Base-by-base conservation (phyloP, 768 basidiomycete species). In the Tricholoma hemisulphureum region DNA sequence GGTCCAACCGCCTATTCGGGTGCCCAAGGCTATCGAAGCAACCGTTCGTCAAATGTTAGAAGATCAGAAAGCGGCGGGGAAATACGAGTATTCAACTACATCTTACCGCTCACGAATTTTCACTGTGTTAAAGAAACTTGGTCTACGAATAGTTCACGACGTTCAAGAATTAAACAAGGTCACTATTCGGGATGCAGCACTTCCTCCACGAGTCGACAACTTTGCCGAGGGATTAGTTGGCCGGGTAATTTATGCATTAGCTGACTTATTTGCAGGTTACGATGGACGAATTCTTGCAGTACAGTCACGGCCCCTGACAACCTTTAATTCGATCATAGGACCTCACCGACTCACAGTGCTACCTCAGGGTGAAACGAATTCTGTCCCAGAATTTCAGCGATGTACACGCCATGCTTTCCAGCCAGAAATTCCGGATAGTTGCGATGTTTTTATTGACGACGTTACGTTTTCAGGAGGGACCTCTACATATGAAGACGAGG, bases 361-460 rank as follows among this genome's bases (percentile, higher is more conserved):
- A 0, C 71, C 71, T 0, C 71, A 72, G 67, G 77, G 76, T 0
- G 68, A 61, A 35, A 73, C 73, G 5, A 76, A 77, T 39, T 63
- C 65, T 0, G 61, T 73, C 0, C 69, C 69, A 0, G 72, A 77
- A 29, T 77, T 76, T 51, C 72, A 77, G 24, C 20, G 60, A 4
- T 63, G 65, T 46, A 55, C 57, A 0, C 34, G 23, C 1, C 63
- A 67, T 41, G 56, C 57, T 0, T 29, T 69, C 1, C 24, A 41
- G 16, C 59, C 58, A 0, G 61, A 66, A 34, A 60, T 53, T 6
- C 62, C 62, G 2, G 10, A 60, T 2, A 52, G 37, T 16, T 61
- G 59, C 2, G 41, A 65, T 32, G 46, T 56, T 3, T 69, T 69
- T 39, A 57, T 69, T 11, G 66, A 69, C 35, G 62, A 69, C 24